A percentile compares a stretch with the other conserved stretches of the same genome.
Evolutionary conservation across 148 eudicot species (phyloP).

Genomic region (Chenopodium formosanum): DNA sequence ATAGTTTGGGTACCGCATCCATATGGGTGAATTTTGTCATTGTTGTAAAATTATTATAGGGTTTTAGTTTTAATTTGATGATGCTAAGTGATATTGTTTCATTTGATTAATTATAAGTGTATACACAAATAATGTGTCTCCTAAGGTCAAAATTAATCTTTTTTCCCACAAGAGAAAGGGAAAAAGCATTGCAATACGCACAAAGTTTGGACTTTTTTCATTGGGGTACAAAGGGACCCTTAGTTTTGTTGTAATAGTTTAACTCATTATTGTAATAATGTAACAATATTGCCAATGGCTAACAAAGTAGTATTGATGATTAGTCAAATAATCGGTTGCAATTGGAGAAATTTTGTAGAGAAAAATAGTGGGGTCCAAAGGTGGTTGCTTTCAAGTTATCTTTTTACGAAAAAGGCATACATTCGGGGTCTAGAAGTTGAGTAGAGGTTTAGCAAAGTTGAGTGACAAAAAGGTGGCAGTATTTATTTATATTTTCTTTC

Average conservation of each 20-base stretch:
- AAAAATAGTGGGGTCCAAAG: slow-evolving; percentile 7
- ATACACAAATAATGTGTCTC: slow-evolving; percentile 16
- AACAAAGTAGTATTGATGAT: not conserved
- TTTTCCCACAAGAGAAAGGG: not conserved
- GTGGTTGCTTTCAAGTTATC: slow-evolving; percentile 16
- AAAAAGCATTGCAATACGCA: slow-evolving; percentile 10
- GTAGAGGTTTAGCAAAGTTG: slow-evolving; percentile 23
- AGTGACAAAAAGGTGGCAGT: slow-evolving; percentile 18
- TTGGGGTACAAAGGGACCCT: not conserved
- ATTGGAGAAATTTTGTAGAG: slow-evolving; percentile 7
- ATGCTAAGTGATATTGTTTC: slow-evolving; percentile 5
- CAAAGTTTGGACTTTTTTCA: slow-evolving; percentile 7
- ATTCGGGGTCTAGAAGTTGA: slow-evolving; percentile 13
- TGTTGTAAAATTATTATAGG: not conserved
- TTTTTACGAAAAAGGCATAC: not conserved
- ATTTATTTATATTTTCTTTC: not conserved
- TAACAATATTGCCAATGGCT: not conserved
- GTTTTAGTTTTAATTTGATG: not conserved
- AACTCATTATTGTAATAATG: not conserved
- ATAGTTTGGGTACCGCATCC: not conserved
- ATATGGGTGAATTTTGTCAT: not conserved
- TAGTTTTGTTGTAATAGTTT: not conserved
- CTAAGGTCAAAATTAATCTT: slow-evolving; percentile 1
- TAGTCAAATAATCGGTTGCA: not conserved
- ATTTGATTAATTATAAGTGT: slow-evolving; percentile 19